Conservation (phyloP, 495 filamentous ascomycete species). For the Cenococcum geophilum region DNA sequence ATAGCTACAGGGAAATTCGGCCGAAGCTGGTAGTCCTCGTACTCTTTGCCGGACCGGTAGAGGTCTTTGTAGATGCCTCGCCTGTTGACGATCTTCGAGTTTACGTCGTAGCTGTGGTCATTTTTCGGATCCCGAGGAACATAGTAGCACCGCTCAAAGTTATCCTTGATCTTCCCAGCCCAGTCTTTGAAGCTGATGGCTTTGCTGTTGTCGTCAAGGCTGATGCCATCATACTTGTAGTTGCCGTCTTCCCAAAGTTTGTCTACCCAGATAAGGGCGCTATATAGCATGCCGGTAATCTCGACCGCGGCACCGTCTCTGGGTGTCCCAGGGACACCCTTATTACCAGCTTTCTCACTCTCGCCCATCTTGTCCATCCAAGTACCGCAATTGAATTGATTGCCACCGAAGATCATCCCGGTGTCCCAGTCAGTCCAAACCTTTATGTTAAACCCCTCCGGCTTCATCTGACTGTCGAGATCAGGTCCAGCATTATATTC, state of each 20-base stretch:
- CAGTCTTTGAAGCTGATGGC: constrained; percentile 70
- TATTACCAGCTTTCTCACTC: constrained; percentile 79
- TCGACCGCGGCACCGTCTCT: constrained; percentile 93
- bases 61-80: constrained; percentile 98
- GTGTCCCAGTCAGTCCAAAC: constrained; percentile 88
- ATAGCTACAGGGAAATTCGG: constrained; percentile 95
- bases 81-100: constrained; percentile 70
- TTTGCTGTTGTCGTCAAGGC: constrained; percentile 48
- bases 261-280: constrained; percentile 73
- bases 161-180: constrained; percentile 72
- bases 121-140: constrained; percentile 63
- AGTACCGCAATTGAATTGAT: constrained; percentile 90
- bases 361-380: constrained; percentile 99
- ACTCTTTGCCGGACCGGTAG: constrained; percentile 84
- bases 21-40: constrained; percentile 95
- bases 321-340: constrained; percentile 92
- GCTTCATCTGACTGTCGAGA: constrained; percentile 89
- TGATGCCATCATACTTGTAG: constrained; percentile 68
- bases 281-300: constrained; percentile 88
- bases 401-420: constrained; percentile 90
- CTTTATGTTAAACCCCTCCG: constrained; percentile 85
- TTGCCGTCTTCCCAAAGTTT: constrained; percentile 57
- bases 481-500: constrained; percentile 88
- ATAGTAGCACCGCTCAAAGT: constrained; percentile 88
- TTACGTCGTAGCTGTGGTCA: constrained; percentile 72